Evolutionary conservation across 1,284 basidiomycete species (phyloP).

Genomic region (Trametes versicolor): DNA sequence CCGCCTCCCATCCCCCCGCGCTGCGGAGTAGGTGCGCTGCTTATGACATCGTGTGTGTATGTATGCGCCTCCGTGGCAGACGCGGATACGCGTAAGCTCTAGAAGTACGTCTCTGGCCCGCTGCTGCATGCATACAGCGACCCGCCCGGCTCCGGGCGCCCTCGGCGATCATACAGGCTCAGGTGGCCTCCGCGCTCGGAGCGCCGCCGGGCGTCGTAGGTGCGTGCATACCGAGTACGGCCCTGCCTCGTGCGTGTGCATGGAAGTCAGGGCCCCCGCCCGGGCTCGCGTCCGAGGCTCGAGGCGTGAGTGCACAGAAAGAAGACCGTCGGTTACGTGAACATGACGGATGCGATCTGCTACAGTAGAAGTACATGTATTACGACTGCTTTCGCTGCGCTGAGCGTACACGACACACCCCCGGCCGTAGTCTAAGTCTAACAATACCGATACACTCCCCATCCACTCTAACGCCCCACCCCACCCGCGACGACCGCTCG

Average conservation of each 20-base stretch:
- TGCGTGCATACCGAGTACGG: no score
- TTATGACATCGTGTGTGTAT: slow-evolving; percentile 18
- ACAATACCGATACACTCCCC: slow-evolving; percentile 2
- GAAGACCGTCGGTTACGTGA: background rate
- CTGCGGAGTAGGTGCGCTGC: background rate
- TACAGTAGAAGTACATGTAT: slow-evolving; percentile 14
- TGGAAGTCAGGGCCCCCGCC: background rate
- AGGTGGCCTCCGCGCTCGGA: background rate
- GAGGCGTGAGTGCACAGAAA: background rate
- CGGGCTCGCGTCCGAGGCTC: background rate
- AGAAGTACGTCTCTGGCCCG: background rate
- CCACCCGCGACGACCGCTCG: background rate
- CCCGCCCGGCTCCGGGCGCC: background rate
- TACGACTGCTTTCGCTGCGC: slow-evolving; percentile 1
- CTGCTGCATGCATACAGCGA: background rate
- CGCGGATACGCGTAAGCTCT: background rate
- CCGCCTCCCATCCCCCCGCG: background rate
- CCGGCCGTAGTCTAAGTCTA: background rate
- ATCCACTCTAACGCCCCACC: background rate
- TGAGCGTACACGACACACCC: background rate
- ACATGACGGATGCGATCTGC: background rate
- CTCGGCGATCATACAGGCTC: slow-evolving; percentile 5
- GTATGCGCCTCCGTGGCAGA: slow-evolving; percentile 8
- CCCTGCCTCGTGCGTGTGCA: background rate
- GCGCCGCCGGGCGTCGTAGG: background rate